phyloP scores from a whole-genome alignment of 106 monocot species.

The Cymbidium sinense region DNA sequence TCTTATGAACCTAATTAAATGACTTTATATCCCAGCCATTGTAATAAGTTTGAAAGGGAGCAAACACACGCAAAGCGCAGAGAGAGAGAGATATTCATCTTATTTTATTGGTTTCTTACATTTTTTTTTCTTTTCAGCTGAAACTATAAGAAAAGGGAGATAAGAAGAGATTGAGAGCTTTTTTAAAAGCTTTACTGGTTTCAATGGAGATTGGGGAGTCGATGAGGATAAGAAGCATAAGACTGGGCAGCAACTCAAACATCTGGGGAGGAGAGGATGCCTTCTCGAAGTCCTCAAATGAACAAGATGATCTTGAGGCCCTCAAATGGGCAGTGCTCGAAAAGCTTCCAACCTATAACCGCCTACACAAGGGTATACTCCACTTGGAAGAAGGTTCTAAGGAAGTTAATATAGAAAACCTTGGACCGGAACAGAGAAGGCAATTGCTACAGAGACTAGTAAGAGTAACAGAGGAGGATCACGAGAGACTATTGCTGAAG shows the following conservation, averaged over 20 bases:
- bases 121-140: neutral
- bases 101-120: neutral
- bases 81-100: too few relatives aligned
- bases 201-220: conserved; percentile 17
- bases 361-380: conserved; percentile 34
- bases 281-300: conserved; percentile 24
- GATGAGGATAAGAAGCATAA: conserved; percentile 14
- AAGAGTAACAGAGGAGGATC: conserved; percentile 55
- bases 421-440: conserved; percentile 35
- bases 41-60: neutral
- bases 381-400: conserved; percentile 4
- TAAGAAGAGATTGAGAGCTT: neutral
- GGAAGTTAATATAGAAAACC: conserved; percentile 45
- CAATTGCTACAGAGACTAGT: conserved; percentile 46
- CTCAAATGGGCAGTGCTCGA: conserved; percentile 57
- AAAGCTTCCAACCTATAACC: conserved; percentile 43
- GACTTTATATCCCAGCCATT: neutral
- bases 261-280: conserved; percentile 15
- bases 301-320: conserved; percentile 57
- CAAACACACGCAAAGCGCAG: too few relatives aligned
- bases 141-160: neutral
- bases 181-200: neutral
- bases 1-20: neutral
- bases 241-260: conserved; percentile 17
- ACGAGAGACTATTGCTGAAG: conserved; percentile 56